phyloP scores from a whole-genome alignment of 148 eudicot species.

The Silene conica region DNA sequence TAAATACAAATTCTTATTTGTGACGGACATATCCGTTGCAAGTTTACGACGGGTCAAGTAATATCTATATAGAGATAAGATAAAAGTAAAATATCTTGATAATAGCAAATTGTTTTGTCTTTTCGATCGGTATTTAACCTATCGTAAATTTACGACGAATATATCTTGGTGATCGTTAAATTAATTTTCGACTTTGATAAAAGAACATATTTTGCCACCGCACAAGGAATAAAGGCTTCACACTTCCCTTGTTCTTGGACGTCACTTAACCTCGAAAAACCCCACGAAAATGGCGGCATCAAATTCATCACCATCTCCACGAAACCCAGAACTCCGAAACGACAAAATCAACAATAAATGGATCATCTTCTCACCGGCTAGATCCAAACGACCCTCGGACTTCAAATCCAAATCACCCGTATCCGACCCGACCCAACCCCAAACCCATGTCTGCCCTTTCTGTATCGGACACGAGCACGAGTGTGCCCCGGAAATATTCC shows the following conservation, averaged over 20 bases:
- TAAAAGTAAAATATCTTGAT: too few relatives aligned
- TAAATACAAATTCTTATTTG: too few relatives aligned
- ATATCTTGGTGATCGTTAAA: too few relatives aligned
- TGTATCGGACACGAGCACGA: slow-evolving; percentile 80
- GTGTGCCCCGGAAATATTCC: slow-evolving; percentile 95
- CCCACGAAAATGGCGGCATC: slow-evolving; percentile 13
- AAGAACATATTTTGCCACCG: too few relatives aligned
- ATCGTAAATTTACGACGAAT: too few relatives aligned
- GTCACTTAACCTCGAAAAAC: background rate
- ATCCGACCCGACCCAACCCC: slow-evolving; percentile 28
- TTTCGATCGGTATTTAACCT: too few relatives aligned
- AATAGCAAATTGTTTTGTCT: too few relatives aligned
- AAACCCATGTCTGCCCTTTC: slow-evolving; percentile 63
- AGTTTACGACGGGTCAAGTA: too few relatives aligned
- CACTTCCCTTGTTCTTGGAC: background rate
- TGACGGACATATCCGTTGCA: too few relatives aligned
- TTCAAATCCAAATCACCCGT: slow-evolving; percentile 78
- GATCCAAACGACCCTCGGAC: slow-evolving; percentile 87
- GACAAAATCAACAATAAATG: slow-evolving; percentile 69
- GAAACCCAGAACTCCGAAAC: slow-evolving; percentile 54
- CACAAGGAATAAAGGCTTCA: background rate
- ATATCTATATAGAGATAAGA: too few relatives aligned
- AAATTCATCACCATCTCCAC: slow-evolving; percentile 28
- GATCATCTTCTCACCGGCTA: slow-evolving; percentile 79
- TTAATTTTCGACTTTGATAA: too few relatives aligned